These are phyloP conservation scores for Aspergillus panamensis DNA, from an alignment of 495 filamentous ascomycete genomes.

Conservation along the genomic window DNA sequence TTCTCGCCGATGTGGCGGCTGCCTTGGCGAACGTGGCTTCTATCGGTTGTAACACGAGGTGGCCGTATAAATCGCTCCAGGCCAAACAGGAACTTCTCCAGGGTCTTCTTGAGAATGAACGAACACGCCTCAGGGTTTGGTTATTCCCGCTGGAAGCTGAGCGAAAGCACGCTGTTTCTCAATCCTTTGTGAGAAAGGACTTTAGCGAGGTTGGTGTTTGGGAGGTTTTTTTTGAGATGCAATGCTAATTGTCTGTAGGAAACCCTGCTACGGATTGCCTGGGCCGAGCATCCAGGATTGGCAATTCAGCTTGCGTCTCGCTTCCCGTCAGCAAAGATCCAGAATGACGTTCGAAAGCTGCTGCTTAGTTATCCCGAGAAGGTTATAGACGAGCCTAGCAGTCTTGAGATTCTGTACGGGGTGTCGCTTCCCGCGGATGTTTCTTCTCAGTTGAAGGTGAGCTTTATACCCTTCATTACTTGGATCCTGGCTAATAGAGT, in stretches of 20 bases:
- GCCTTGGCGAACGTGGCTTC: slow-evolving; percentile 54
- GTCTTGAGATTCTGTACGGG: slow-evolving; percentile 77
- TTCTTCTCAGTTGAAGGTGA: slow-evolving; percentile 77
- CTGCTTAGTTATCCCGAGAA: slow-evolving; percentile 80
- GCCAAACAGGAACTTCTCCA: slow-evolving; percentile 76
- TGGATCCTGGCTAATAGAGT: slow-evolving; percentile 23
- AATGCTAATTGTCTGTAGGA: slow-evolving; percentile 28
- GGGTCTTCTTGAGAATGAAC: slow-evolving; percentile 79
- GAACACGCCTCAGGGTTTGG: slow-evolving; percentile 82
- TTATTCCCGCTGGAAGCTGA: slow-evolving; percentile 75
- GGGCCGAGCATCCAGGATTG: slow-evolving; percentile 75
- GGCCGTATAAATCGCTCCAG: slow-evolving; percentile 61
- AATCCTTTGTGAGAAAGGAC: slow-evolving; percentile 31
- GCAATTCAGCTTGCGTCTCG: slow-evolving; percentile 77
- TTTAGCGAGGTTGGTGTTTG: slow-evolving; percentile 29
- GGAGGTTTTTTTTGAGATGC: background rate
- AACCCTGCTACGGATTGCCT: slow-evolving; percentile 72
- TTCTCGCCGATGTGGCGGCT: slow-evolving; percentile 71
- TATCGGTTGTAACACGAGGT: slow-evolving; percentile 53
- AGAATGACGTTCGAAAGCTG: slow-evolving; percentile 70
- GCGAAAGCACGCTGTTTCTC: slow-evolving; percentile 51
- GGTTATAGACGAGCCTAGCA: slow-evolving; percentile 72
- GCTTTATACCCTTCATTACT: slow-evolving; percentile 5
- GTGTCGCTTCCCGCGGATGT: slow-evolving; percentile 72
- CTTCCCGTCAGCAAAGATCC: slow-evolving; percentile 70